These are phyloP conservation scores for Candida nitratophila DNA, from an alignment of 805 yeast species.

Conservation along the genomic window DNA sequence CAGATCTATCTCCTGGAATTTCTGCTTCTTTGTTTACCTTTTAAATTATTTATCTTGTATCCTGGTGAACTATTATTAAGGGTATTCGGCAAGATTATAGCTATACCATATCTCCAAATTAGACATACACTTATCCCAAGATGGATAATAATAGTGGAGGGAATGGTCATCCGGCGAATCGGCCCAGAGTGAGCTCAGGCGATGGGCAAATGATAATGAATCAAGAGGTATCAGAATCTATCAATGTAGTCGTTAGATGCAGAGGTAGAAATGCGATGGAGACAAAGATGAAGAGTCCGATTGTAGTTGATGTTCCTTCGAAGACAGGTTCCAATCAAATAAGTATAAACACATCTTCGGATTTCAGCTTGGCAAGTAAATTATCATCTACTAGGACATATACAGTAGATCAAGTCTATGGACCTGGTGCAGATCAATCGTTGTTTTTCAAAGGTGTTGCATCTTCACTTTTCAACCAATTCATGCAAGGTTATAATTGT, in stretches of 20 bases:
- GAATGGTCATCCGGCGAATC: not conserved
- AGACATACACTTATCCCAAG: not conserved
- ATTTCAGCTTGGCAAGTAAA: conserved; percentile 17
- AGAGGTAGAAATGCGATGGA: conserved; percentile 43
- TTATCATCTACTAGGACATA: conserved; percentile 29
- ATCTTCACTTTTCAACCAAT: conserved; percentile 39
- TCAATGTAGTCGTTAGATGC: conserved; percentile 50
- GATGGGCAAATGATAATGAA: too few species aligned
- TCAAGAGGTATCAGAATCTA: conserved; percentile 18
- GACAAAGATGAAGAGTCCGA: conserved; percentile 35
- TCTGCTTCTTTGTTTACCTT: not conserved
- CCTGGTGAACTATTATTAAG: too few species aligned
- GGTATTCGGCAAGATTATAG: too few species aligned
- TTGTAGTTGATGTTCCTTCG: conserved; percentile 40
- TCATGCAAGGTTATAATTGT: conserved; percentile 44
- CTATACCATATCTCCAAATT: not conserved
- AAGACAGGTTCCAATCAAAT: conserved; percentile 20
- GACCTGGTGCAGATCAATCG: conserved; percentile 44
- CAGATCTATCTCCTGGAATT: not conserved
- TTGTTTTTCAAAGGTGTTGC: conserved; percentile 39
- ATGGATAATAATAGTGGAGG: not conserved
- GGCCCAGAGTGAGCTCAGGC: not conserved
- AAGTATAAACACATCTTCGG: conserved; percentile 18
- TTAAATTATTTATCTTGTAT: not conserved
- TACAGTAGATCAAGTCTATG: conserved; percentile 49